phyloP scores from a whole-genome alignment of 1,284 basidiomycete species.

The Pyrrhoderma noxium region DNA sequence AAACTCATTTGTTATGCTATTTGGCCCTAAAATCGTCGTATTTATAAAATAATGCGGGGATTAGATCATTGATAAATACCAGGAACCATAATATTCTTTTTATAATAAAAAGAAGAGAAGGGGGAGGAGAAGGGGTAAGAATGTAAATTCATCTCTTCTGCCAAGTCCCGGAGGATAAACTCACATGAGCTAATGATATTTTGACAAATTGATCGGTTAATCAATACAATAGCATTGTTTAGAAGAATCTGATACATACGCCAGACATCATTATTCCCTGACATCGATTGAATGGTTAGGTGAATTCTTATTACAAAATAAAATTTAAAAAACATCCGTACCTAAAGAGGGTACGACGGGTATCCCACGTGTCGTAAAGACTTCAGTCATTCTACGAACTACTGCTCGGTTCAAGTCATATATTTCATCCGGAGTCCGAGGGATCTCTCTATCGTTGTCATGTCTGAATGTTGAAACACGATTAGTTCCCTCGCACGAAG shows the following conservation, averaged over 20 bases:
- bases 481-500: not conserved
- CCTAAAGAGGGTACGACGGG: slow-evolving; percentile 83
- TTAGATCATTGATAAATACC: slow-evolving; percentile 26
- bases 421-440: slow-evolving; percentile 79
- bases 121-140: too few relatives aligned
- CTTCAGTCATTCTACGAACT: slow-evolving; percentile 60
- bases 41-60: not conserved
- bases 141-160: slow-evolving; percentile 4
- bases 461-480: slow-evolving; percentile 44
- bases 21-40: slow-evolving; percentile 56
- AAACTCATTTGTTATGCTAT: slow-evolving; percentile 71
- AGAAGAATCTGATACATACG: slow-evolving; percentile 42
- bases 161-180: slow-evolving; percentile 16
- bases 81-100: slow-evolving; percentile 61
- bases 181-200: slow-evolving; percentile 51
- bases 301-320: not conserved
- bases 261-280: slow-evolving; percentile 85
- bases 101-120: too few relatives aligned
- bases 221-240: not conserved
- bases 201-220: slow-evolving; percentile 14
- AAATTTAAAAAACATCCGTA: slow-evolving; percentile 30
- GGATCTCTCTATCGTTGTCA: slow-evolving; percentile 77
- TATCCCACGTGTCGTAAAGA: slow-evolving; percentile 65
- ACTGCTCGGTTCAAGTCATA: slow-evolving; percentile 68
- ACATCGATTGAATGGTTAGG: not conserved